Evolutionary conservation across 768 basidiomycete species (phyloP).

Genomic region (Calvatia gigantea): DNA sequence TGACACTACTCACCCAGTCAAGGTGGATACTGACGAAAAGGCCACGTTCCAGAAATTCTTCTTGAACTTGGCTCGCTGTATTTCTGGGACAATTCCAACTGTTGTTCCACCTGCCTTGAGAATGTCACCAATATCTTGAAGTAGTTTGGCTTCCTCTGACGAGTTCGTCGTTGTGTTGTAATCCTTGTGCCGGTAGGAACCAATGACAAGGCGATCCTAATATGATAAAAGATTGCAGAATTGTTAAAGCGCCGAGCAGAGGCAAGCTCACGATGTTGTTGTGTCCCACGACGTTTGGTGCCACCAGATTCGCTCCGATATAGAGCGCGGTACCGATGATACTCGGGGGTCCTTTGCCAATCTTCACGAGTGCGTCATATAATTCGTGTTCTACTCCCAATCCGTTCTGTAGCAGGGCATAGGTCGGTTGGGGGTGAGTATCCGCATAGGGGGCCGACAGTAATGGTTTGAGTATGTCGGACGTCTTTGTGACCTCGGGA

Average conservation of each 20-base stretch:
- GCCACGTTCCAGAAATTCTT: slow-evolving; percentile 68
- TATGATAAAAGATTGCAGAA: neutral
- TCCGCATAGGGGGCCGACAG: slow-evolving; percentile 45
- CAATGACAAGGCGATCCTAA: slow-evolving; percentile 51
- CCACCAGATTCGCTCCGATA: slow-evolving; percentile 47
- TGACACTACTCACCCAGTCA: slow-evolving; percentile 34
- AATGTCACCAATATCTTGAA: slow-evolving; percentile 42
- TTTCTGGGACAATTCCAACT: slow-evolving; percentile 47
- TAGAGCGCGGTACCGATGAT: slow-evolving; percentile 55
- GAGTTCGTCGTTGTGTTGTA: slow-evolving; percentile 38
- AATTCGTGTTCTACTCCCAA: slow-evolving; percentile 67
- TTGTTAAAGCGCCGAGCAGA: neutral
- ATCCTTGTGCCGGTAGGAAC: slow-evolving; percentile 50
- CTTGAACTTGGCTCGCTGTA: slow-evolving; percentile 57
- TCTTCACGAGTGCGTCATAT: slow-evolving; percentile 44
- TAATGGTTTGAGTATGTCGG: slow-evolving; percentile 53
- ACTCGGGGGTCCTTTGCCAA: slow-evolving; percentile 40
- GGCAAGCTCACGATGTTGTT: slow-evolving; percentile 44
- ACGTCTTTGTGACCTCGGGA: slow-evolving; percentile 59
- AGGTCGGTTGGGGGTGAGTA: slow-evolving; percentile 47
- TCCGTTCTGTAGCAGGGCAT: slow-evolving; percentile 70
- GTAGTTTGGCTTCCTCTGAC: slow-evolving; percentile 34
- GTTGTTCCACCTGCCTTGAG: slow-evolving; percentile 46
- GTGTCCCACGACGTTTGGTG: slow-evolving; percentile 48
- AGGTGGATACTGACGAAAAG: slow-evolving; percentile 49